phyloP scores from a whole-genome alignment of 768 basidiomycete species.

The Mycena belliarum region DNA sequence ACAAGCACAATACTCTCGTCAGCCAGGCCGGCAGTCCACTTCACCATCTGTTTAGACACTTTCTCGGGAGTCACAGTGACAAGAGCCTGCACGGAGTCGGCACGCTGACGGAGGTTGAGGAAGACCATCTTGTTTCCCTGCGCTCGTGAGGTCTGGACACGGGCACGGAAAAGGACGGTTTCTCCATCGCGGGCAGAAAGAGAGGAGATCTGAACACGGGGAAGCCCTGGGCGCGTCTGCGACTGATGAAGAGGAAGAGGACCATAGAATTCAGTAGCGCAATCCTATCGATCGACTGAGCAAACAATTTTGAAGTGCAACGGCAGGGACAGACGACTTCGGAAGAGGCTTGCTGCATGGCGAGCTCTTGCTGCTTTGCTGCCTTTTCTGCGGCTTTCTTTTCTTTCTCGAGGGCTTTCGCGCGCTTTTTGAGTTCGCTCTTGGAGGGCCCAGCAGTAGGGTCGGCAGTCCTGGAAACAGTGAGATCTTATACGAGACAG shows the following conservation, averaged over 20 bases:
- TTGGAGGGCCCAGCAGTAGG: conserved; percentile 65
- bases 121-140: conserved; percentile 97
- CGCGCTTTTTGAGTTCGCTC: conserved; percentile 87
- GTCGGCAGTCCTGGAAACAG: background rate
- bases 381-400: conserved; percentile 86
- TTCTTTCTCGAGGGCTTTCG: conserved; percentile 89
- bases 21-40: conserved; percentile 78
- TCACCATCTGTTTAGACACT: conserved; percentile 97
- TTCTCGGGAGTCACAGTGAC: conserved; percentile 68
- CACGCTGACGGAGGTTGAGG: conserved; percentile 86
- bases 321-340: conserved; percentile 51
- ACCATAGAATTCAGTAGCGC: conserved; percentile 80
- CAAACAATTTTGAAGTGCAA: conserved; percentile 1
- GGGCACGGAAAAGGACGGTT: conserved; percentile 80
- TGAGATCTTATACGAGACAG: background rate
- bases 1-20: conserved; percentile 92
- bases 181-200: conserved; percentile 71
- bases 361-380: conserved; percentile 75
- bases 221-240: conserved; percentile 64
- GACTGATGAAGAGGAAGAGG: conserved; percentile 90
- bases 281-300: conserved; percentile 54
- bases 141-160: conserved; percentile 88
- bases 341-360: conserved; percentile 61
- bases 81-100: conserved; percentile 84
- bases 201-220: conserved; percentile 63